These are phyloP conservation scores for Tripidium arundinaceum DNA, from an alignment of 202 grass and related monocot genomes.

Conservation along the genomic window DNA sequence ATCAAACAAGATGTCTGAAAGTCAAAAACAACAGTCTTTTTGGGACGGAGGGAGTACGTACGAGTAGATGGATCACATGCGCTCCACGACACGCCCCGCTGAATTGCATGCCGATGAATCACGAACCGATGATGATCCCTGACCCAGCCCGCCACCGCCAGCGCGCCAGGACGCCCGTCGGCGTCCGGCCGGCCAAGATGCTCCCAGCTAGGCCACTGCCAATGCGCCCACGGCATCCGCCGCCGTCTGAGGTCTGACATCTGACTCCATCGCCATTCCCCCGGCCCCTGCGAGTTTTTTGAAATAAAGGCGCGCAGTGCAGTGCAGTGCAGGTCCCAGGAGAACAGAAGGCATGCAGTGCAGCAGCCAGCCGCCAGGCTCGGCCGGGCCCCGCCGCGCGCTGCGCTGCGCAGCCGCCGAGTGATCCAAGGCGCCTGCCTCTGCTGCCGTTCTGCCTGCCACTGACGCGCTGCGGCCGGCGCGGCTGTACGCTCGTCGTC, in stretches of 20 bases:
- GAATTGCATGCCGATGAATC: background rate
- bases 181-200: conserved; percentile 3
- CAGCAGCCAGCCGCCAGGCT: background rate
- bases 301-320: conserved; percentile 42
- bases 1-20: too few species aligned
- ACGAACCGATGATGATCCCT: conserved; percentile 34
- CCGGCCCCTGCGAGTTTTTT: conserved; percentile 4
- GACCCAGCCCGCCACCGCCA: background rate
- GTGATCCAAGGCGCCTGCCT: conserved; percentile 40
- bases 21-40: too few species aligned
- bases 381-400: background rate
- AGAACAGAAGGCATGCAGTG: background rate
- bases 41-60: too few species aligned
- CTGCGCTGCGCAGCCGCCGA: background rate
- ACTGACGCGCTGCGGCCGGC: background rate
- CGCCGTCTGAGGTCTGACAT: background rate
- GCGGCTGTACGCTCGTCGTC: background rate
- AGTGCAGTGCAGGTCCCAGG: background rate
- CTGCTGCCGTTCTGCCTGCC: conserved; percentile 14
- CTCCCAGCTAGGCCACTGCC: background rate
- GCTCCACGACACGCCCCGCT: background rate
- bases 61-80: conserved; percentile 15
- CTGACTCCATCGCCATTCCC: background rate
- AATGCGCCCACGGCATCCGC: background rate
- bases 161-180: background rate